Base-by-base conservation (phyloP, 2,329 filamentous ascomycete species). In the Neonectria sp. region DNA sequence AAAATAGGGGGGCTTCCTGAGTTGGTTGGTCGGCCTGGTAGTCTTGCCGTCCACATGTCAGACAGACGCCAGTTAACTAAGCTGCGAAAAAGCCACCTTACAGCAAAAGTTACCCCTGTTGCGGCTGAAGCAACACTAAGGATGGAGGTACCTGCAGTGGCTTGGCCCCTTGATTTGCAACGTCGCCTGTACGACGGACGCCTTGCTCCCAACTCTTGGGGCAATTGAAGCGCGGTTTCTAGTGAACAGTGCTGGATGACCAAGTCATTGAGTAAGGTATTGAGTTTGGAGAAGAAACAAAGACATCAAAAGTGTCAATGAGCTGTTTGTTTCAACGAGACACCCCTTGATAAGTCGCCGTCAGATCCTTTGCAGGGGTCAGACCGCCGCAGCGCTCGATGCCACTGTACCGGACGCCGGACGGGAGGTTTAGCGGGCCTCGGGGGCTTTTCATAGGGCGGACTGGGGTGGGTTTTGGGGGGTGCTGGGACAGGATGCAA, bases 321-420 rank as follows among this genome's bases (percentile, higher is more conserved):
- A 60, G 63, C 51, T 57, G 52, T 48, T 65, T 65, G 63, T 65
- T 65, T 65, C 57, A 46, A 61, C 45, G 33, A 31, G 37, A 24
- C 24, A 35, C 56, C 57, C 51, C 56, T 17, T 57, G 63, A 65
- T 61, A 65, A 61, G 63, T 51, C 61, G 51, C 57, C 63, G 63
- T 61, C 63, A 65, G 57, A 65, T 65, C 57, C 46, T 65, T 53
- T 56, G 57, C 46, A 52, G 63, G 62, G 63, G 46, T 45, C 33
- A 60, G 57, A 49, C 63, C 55, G 48, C 55, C 58, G 55, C 40
- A 53, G 37, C 45, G 25, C 37, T 57, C 57, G 46, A 57, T 65
- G 45, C 51, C 56, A 45, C 15, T 53, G 46, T 48, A 56, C 63
- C 52, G 57, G 51, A n/a, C 51, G 51, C 57, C 45, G 60, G 57